Evolutionary conservation across 257 asterid species (phyloP), one percentile per base, ranked within the genome.

Genomic region (Solanum virginianum): DNA sequence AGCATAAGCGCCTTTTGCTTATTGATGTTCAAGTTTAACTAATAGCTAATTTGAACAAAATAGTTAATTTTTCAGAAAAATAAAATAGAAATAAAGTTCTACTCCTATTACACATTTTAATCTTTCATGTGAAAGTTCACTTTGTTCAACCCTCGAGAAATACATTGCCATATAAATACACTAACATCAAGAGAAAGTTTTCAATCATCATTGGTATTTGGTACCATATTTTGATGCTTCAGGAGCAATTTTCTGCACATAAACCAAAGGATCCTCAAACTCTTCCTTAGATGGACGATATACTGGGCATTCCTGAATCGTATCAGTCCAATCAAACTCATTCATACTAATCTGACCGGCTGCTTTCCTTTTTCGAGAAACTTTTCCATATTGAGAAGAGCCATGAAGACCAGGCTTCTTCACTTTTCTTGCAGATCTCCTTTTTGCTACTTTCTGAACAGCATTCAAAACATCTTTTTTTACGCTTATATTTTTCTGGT

Each of bases 151-250:
- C 80, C 39, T 43, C 2, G 4, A 77, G n/a, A 22, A 13, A 74
- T n/a, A 66, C 22, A 16, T 18, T 18, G 17, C 20, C 54, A 45
- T 45, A 41, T 8, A 36, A 18, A 70, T 63, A 75, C 22, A 79
- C 47, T 22, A 70, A 70, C 29, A 77, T 15, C 26, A 10, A 26
- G 59, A 26, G 60, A 53, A 24, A 49, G n/a, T 39, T 81, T n/a
- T 49, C 39, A 0, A 24, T 81, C 41, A 5, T 82, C 43, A 62
- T 17, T 14, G 9, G 39, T 89, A 91, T 92, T 11, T 14, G 9
- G 39, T 89, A 91, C 93, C 93, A 49, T 43, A 91, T 88, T 86
- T 88, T 75, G 93, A 91, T 49, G 92, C 93, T 84, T 91, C 92
- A 3, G 88, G 86, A 57, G 90, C 82, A 26, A 91, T 88, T 80